Evolutionary conservation across 1,284 basidiomycete species (phyloP).

Genomic region (Puccinia novopanici): DNA sequence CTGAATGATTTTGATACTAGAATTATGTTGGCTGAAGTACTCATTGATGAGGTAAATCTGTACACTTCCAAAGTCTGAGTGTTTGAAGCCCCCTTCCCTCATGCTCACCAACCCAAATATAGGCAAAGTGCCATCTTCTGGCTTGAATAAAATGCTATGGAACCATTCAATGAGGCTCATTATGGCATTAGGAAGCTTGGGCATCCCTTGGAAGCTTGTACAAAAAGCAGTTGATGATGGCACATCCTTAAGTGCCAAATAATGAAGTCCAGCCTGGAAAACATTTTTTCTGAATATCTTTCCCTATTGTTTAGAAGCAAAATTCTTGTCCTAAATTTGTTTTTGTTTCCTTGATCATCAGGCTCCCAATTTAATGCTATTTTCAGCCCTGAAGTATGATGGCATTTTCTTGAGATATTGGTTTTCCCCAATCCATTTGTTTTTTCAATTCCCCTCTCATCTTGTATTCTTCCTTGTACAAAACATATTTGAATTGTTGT

Average conservation of each 20-base stretch:
- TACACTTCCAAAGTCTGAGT: not conserved
- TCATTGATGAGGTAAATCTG: not conserved
- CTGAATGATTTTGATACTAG: not conserved
- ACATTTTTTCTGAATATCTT: not conserved
- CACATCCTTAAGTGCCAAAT: not conserved
- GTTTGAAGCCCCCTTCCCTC: not conserved
- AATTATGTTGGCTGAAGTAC: not conserved
- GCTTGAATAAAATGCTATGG: no score
- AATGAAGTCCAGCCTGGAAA: no score
- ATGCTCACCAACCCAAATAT: not conserved
- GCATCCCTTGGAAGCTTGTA: not conserved
- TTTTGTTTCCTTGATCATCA: not conserved
- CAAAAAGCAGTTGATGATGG: not conserved
- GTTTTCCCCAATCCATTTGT: no score
- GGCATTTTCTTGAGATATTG: no score
- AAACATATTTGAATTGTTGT: not conserved
- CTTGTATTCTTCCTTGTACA: no score
- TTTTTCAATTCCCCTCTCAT: no score
- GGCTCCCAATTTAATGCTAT: no score
- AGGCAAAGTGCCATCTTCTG: not conserved
- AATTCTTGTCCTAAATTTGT: not conserved
- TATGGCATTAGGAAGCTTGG: not conserved
- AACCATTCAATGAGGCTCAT: not conserved
- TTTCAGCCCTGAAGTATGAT: no score
- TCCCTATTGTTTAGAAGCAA: not conserved